phyloP scores from a whole-genome alignment of 2,329 filamentous ascomycete species.

The Aspergillus novofumigatus region DNA sequence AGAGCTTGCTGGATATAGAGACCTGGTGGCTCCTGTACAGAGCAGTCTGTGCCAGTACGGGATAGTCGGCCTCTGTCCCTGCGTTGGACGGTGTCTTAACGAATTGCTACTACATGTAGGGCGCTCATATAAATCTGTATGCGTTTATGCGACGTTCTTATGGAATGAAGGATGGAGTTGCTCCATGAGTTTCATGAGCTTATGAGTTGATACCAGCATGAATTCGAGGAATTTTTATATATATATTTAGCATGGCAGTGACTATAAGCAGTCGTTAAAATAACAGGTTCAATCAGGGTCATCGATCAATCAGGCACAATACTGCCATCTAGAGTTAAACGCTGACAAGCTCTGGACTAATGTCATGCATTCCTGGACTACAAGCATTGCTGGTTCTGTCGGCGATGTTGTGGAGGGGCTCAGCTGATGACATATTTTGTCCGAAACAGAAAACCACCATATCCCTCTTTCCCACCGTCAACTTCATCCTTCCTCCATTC shows the following conservation, averaged over 20 bases:
- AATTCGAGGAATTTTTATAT: neutral
- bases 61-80: neutral
- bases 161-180: neutral
- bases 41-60: neutral
- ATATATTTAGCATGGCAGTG: neutral
- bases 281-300: neutral
- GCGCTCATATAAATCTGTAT: neutral
- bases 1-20: neutral
- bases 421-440: constrained; percentile 8
- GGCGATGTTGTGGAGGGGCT: constrained; percentile 9
- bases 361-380: neutral
- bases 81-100: neutral
- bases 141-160: neutral
- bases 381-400: neutral
- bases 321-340: neutral
- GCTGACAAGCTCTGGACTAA: neutral
- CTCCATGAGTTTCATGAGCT: neutral
- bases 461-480: constrained; percentile 9
- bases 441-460: constrained; percentile 3
- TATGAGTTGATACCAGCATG: neutral
- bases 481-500: constrained; percentile 14
- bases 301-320: neutral
- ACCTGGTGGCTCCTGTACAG: neutral
- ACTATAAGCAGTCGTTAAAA: neutral
- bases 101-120: neutral